Conservation (phyloP, 1,284 basidiomycete species). For the Sparassis latifolia region DNA sequence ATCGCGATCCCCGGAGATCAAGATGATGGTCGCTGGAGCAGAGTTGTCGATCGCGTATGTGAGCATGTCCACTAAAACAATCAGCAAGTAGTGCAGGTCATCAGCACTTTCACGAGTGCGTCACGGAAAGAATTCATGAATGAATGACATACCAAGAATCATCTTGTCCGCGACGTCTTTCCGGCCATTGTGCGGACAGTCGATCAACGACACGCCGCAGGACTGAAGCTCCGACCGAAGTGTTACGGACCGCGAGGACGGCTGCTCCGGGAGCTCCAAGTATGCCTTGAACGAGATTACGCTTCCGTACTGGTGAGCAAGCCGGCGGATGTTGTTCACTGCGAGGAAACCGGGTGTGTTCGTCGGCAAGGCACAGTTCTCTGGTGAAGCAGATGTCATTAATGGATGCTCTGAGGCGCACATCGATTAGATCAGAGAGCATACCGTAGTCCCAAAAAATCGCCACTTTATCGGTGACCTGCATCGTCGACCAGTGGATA, state of each 20-base stretch:
- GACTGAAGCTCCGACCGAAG: slow-evolving; percentile 41
- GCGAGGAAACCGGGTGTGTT: slow-evolving; percentile 35
- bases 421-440: slow-evolving; percentile 12
- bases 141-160: slow-evolving; percentile 25
- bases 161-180: slow-evolving; percentile 38
- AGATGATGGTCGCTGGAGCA: slow-evolving; percentile 39
- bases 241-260: slow-evolving; percentile 25
- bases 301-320: slow-evolving; percentile 22
- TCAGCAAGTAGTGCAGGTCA: background rate
- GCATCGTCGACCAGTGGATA: background rate
- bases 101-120: background rate
- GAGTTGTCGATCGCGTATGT: slow-evolving; percentile 49
- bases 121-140: background rate
- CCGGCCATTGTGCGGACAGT: slow-evolving; percentile 37
- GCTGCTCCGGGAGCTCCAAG: slow-evolving; percentile 32
- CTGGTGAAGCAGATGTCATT: slow-evolving; percentile 23
- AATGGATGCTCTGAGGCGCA: background rate
- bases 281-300: slow-evolving; percentile 41
- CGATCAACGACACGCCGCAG: slow-evolving; percentile 32
- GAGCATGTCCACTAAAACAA: slow-evolving; percentile 48
- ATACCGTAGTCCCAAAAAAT: slow-evolving; percentile 61
- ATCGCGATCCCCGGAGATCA: slow-evolving; percentile 53
- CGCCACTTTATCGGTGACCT: slow-evolving; percentile 28
- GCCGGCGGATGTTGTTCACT: slow-evolving; percentile 19
- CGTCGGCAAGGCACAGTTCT: slow-evolving; percentile 47